These are phyloP conservation scores for Ceratocystis harringtonii DNA, from an alignment of 2,329 filamentous ascomycete genomes.

Conservation along the genomic window DNA sequence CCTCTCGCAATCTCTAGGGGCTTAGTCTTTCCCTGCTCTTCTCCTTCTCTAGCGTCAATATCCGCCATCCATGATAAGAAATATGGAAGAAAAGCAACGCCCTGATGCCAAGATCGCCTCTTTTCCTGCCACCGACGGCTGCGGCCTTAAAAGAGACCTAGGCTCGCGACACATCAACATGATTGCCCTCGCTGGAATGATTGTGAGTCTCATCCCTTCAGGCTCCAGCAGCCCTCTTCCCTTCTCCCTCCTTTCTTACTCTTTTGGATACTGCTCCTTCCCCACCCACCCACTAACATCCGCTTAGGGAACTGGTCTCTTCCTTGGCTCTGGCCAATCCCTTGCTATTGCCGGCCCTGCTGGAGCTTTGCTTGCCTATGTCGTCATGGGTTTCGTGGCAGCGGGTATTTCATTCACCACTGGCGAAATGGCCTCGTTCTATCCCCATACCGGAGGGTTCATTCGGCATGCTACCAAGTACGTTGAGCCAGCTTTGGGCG, in stretches of 20 bases:
- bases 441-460: conserved; percentile 23
- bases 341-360: conserved; percentile 34
- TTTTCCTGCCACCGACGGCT: neutral
- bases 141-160: conserved; percentile 19
- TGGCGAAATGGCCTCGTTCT: conserved; percentile 24
- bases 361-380: conserved; percentile 27
- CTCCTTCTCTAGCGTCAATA: neutral
- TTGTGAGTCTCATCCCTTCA: conserved; percentile 4
- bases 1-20: neutral
- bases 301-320: conserved; percentile 29
- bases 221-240: neutral
- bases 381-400: conserved; percentile 34
- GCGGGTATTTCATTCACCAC: conserved; percentile 39
- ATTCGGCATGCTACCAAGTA: conserved; percentile 23
- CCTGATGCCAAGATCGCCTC: neutral
- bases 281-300: neutral
- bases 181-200: conserved; percentile 27
- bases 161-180: conserved; percentile 24
- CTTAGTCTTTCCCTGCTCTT: neutral
- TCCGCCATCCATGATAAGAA: neutral
- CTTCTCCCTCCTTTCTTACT: neutral
- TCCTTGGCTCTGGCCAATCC: conserved; percentile 37
- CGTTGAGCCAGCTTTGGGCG: conserved; percentile 24
- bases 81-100: neutral
- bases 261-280: neutral